Evolutionary conservation across 1,284 basidiomycete species (phyloP).

Genomic region (Heterobasidion occidentale): DNA sequence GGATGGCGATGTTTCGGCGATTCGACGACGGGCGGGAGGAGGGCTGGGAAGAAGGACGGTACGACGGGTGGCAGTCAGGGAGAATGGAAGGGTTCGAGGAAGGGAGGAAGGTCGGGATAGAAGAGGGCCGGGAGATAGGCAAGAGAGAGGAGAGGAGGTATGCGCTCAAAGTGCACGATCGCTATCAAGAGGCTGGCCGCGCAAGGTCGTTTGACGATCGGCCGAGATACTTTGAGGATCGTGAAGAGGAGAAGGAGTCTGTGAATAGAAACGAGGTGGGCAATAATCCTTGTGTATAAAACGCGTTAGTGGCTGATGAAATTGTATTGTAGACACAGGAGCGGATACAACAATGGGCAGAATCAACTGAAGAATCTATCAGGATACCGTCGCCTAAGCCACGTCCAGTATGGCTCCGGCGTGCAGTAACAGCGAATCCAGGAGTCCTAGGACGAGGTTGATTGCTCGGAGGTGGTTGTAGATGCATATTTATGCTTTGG

Average conservation of each 20-base stretch:
- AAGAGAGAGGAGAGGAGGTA: constrained; percentile 40
- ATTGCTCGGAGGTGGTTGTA: background rate
- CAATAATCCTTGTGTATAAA: background rate
- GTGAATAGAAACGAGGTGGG: background rate
- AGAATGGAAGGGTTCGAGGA: constrained; percentile 36
- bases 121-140: constrained; percentile 33
- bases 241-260: background rate
- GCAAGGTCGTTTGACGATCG: background rate
- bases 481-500: background rate
- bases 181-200: constrained; percentile 5
- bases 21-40: constrained; percentile 34
- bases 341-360: constrained; percentile 5
- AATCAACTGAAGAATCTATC: background rate
- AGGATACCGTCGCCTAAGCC: constrained; percentile 1
- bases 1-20: constrained; percentile 27
- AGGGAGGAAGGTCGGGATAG: constrained; percentile 31
- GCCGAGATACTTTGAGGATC: background rate
- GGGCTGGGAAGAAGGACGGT: constrained; percentile 33
- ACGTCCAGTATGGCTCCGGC: constrained; percentile 4
- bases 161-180: constrained; percentile 46
- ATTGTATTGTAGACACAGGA: background rate
- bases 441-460: background rate
- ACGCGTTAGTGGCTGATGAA: background rate
- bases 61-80: constrained; percentile 39
- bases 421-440: background rate